Evolutionary conservation across 352 stramenopile genomes (phyloP).

Genomic region (Globisporangium yorkense): DNA sequence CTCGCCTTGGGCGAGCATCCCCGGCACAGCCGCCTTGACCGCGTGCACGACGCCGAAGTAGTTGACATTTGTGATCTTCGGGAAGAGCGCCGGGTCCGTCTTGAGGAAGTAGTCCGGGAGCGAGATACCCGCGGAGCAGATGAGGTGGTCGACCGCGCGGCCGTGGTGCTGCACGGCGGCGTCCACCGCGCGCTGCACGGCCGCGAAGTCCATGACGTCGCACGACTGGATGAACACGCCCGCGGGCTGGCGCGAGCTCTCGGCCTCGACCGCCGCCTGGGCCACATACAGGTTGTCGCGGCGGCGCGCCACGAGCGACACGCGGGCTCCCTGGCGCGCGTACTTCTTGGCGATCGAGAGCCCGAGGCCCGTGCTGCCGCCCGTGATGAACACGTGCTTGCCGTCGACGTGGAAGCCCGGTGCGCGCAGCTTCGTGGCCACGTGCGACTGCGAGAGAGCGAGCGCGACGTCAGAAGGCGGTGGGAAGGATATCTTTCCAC

Average conservation of each 20-base stretch:
- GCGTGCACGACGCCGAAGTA: conserved; percentile 81
- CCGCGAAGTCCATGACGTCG: conserved; percentile 61
- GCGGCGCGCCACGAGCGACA: conserved; percentile 65
- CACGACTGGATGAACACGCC: conserved; percentile 67
- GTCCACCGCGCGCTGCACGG: conserved; percentile 54
- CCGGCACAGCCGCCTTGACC: conserved; percentile 75
- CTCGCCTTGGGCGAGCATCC: conserved; percentile 60
- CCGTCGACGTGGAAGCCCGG: conserved; percentile 68
- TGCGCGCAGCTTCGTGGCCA: conserved; percentile 52
- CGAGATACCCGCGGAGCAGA: conserved; percentile 63
- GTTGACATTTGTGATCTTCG: conserved; percentile 83
- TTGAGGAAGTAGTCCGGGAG: conserved; percentile 72
- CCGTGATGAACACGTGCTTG: conserved; percentile 68
- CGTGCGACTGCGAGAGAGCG: conserved; percentile 36
- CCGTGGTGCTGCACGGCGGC: conserved; percentile 64
- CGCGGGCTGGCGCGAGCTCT: conserved; percentile 20
- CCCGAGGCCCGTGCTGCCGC: conserved; percentile 63
- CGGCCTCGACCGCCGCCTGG: conserved; percentile 52
- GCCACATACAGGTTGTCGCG: conserved; percentile 53
- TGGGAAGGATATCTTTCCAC: background rate
- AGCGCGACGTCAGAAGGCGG: no score
- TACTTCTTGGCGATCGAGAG: conserved; percentile 67
- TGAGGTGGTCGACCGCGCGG: conserved; percentile 57
- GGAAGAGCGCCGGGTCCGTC: conserved; percentile 61
- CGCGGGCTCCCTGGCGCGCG: conserved; percentile 55